Base-by-base conservation (phyloP, 176 grass and related monocot species). In the Ananas comosus region DNA sequence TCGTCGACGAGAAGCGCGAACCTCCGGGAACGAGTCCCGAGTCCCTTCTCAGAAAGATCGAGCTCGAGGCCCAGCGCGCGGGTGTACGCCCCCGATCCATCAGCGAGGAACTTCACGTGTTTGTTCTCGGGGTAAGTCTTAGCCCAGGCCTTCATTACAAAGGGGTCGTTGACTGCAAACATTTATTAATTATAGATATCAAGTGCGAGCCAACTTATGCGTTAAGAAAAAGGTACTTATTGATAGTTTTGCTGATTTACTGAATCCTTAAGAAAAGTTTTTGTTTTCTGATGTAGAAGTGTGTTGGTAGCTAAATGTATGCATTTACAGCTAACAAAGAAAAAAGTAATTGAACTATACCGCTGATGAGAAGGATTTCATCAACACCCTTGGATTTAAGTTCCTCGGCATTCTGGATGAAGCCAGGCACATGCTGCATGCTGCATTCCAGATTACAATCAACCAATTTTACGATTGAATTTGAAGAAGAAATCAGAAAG, bases 141-240 rank as follows among this genome's bases (percentile, higher is more conserved):
- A 61, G 91, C 77, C 91, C 91, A 96, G 67, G 85, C 91, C 85
- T 91, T 96, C 91, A 96, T 96, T 71, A 96, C 91, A 76, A 91
- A 96, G 53, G 78, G 79, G 53, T 96, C 91, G 6, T 96, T 96
- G 49, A 96, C 91, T 96, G 79, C 79, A 70, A 29, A 13, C 21
- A 2, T 18, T 18, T 16, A 59, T 59, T 17, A 9, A 59, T 17
- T 8, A 5, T 17, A 21, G 17, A 59, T n/a, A 9, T 18, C 19
- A 58, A 58, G 14, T 1, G 13, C 54, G 1, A 17, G 6, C n/a
- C 16, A 59, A 59, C n/a, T n/a, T 56, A 56, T n/a, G 53, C 53
- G n/a, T 56, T 56, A 56, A n/a, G n/a, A n/a, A 56, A 33, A 33
- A 33, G 29, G 2, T 33, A 33, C 29, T 33, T 33, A 33, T 33